Conservation (phyloP, 176 grass and related monocot genomes). For the Oryza meridionalis region DNA sequence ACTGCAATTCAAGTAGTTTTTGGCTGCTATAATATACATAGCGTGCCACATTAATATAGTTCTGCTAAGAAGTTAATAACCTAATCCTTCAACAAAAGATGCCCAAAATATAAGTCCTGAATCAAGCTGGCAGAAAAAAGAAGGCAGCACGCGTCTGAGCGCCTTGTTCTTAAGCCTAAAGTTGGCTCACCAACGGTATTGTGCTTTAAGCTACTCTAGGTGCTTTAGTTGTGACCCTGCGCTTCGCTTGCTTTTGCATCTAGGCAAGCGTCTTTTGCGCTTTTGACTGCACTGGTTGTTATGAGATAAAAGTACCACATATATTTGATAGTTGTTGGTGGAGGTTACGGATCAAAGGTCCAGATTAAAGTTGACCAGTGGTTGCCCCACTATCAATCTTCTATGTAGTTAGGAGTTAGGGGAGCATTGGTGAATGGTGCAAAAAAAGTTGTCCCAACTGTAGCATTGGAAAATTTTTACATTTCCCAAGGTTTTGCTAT, state of each 20-base stretch:
- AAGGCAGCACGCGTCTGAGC: not conserved
- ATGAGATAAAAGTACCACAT: slow-evolving; percentile 1
- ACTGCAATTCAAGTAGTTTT: too few species aligned
- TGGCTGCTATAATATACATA: too few species aligned
- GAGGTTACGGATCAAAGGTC: not conserved
- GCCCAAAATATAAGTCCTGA: too few species aligned
- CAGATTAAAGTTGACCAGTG: not conserved
- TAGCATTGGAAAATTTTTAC: too few species aligned
- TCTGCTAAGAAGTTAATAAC: not conserved
- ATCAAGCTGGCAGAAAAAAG: not conserved
- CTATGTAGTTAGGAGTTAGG: not conserved
- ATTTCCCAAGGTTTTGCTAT: not conserved
- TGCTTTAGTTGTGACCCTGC: not conserved
- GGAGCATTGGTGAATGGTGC: not conserved
- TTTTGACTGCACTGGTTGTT: not conserved
- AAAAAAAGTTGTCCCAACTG: too few species aligned
- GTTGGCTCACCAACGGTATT: too few species aligned
- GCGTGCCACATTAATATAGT: not conserved
- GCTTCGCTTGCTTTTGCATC: not conserved
- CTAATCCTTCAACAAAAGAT: not conserved
- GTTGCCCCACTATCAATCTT: not conserved
- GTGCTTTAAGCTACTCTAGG: too few species aligned
- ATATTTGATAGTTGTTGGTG: not conserved
- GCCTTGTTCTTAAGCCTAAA: too few species aligned
- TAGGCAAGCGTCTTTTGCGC: not conserved